phyloP scores from a whole-genome alignment of 73 alveolate genomes.

The Paramecium pentaurelia region DNA sequence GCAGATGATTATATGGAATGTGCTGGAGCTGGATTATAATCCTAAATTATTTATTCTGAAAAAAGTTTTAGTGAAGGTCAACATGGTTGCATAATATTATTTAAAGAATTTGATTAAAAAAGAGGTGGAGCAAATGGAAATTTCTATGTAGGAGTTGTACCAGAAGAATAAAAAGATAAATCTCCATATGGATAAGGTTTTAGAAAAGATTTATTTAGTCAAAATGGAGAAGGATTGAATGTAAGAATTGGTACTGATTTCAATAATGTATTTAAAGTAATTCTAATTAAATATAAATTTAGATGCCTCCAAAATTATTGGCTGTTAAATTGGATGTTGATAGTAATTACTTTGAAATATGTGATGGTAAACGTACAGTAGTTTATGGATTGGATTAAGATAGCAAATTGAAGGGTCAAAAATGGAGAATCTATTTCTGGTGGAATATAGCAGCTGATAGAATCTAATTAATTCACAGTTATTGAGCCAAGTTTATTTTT shows the following conservation, averaged over 20 bases:
- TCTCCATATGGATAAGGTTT: neutral
- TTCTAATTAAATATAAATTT: neutral
- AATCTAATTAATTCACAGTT: slow-evolving; percentile 1
- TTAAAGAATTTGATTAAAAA: slow-evolving; percentile 4
- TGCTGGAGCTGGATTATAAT: neutral
- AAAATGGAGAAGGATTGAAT: slow-evolving; percentile 20
- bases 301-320: slow-evolving; percentile 18
- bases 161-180: slow-evolving; percentile 12
- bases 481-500: slow-evolving; percentile 12
- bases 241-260: neutral
- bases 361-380: slow-evolving; percentile 20
- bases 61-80: neutral
- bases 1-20: neutral
- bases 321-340: neutral
- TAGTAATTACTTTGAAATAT: neutral
- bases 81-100: slow-evolving; percentile 25
- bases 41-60: neutral
- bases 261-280: neutral
- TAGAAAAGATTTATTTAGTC: neutral
- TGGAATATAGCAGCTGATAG: slow-evolving; percentile 17
- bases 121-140: neutral
- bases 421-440: slow-evolving; percentile 36
- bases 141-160: slow-evolving; percentile 7
- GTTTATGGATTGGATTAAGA: slow-evolving; percentile 23
- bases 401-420: neutral